phyloP scores from a whole-genome alignment of 106 monocot species.

The Allium fistulosum region DNA sequence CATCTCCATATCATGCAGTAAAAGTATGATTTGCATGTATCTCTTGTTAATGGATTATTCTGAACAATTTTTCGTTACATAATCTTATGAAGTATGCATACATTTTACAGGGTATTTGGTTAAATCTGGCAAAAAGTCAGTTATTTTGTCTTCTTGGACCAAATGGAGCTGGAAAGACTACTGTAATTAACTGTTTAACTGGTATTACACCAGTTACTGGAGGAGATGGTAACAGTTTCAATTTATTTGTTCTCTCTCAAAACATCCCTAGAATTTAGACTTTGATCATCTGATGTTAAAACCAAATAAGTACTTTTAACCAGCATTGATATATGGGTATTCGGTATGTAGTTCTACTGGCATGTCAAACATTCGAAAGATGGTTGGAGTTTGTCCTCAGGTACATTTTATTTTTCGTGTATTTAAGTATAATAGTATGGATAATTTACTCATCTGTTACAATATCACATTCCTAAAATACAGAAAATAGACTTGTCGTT shows the following conservation, averaged over 20 bases:
- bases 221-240: constrained; percentile 61
- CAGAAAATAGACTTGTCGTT: no score
- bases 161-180: constrained; percentile 97
- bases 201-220: constrained; percentile 84
- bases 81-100: not conserved
- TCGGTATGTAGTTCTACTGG: constrained; percentile 69
- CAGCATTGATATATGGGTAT: constrained; percentile 86
- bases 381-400: constrained; percentile 96
- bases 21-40: constrained; percentile 35
- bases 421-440: no score
- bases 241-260: no score
- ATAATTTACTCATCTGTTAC: no score
- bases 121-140: constrained; percentile 78
- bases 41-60: not conserved
- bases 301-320: constrained; percentile 3
- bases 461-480: no score
- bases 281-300: not conserved
- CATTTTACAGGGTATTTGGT: constrained; percentile 66
- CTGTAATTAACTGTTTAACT: constrained; percentile 83
- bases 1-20: constrained; percentile 78
- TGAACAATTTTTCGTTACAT: not conserved
- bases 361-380: constrained; percentile 78
- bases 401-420: constrained; percentile 16
- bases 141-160: constrained; percentile 96
- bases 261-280: not conserved